phyloP scores from a whole-genome alignment of 352 stramenopile genomes.

The Bremia lactucae region DNA sequence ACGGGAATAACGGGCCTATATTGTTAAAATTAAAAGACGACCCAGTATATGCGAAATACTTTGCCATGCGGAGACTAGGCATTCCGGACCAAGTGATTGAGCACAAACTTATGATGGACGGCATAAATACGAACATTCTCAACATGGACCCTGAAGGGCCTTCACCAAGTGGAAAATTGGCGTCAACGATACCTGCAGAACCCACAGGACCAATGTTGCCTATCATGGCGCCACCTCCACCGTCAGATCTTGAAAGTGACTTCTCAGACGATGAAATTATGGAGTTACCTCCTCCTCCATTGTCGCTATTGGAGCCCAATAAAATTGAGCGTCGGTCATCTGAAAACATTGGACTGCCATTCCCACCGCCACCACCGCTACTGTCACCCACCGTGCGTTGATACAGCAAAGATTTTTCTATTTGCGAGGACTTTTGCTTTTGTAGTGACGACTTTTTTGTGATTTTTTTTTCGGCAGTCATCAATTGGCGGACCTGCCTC shows the following conservation, averaged over 20 bases:
- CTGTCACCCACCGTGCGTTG: constrained; percentile 51
- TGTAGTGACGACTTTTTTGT: background rate
- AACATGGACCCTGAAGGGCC: constrained; percentile 78
- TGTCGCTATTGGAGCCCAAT: constrained; percentile 18
- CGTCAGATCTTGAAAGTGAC: constrained; percentile 11
- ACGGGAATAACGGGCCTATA: constrained; percentile 15
- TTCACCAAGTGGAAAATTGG: constrained; percentile 39
- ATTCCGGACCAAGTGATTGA: constrained; percentile 65
- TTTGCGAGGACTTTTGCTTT: too few species aligned
- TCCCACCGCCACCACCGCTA: constrained; percentile 29
- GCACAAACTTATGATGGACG: constrained; percentile 76
- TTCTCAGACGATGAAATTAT: constrained; percentile 17
- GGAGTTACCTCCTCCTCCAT: constrained; percentile 21
- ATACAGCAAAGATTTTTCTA: background rate
- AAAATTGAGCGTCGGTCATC: constrained; percentile 14
- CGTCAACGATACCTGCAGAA: constrained; percentile 21
- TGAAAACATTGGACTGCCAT: constrained; percentile 42
- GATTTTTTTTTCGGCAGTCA: constrained; percentile 22
- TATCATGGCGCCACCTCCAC: constrained; percentile 26
- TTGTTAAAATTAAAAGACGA: constrained; percentile 82
- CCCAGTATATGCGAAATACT: constrained; percentile 74
- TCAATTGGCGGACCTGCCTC: constrained; percentile 30
- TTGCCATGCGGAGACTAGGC: constrained; percentile 67
- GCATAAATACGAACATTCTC: constrained; percentile 49
- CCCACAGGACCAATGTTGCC: constrained; percentile 23